Evolutionary conservation across 495 filamentous ascomycete genomes (phyloP).

Genomic region (Penicillium samsonianum): DNA sequence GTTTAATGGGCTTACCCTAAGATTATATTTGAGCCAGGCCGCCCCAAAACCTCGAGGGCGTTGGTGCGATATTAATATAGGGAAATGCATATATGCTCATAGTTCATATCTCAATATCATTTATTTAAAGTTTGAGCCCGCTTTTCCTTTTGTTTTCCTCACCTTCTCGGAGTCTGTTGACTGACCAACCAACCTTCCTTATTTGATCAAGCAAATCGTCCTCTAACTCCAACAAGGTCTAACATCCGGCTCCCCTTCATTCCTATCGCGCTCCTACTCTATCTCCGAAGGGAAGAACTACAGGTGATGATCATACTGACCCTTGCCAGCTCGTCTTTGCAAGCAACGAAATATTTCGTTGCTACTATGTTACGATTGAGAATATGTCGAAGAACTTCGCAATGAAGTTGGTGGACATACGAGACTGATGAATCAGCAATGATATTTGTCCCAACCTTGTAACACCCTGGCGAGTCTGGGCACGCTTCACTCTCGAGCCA

Average conservation of each 20-base stretch:
- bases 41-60: background rate
- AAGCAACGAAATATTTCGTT: background rate
- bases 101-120: background rate
- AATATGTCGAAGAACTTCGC: too few relatives aligned
- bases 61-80: background rate
- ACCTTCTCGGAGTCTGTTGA: background rate
- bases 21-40: background rate
- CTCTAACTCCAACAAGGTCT: background rate
- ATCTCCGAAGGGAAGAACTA: background rate
- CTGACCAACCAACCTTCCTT: background rate
- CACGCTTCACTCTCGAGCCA: conserved; percentile 15
- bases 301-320: background rate
- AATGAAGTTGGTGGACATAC: background rate
- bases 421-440: background rate
- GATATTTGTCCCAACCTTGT: background rate
- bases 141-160: background rate
- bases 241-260: background rate
- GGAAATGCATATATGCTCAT: background rate
- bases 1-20: background rate
- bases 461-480: background rate
- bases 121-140: background rate
- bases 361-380: background rate
- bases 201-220: background rate
- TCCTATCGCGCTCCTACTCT: background rate
- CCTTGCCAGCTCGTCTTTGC: background rate